These are phyloP conservation scores for Evansstolkia leycettana DNA, from an alignment of 495 filamentous ascomycete species.

Conservation along the genomic window DNA sequence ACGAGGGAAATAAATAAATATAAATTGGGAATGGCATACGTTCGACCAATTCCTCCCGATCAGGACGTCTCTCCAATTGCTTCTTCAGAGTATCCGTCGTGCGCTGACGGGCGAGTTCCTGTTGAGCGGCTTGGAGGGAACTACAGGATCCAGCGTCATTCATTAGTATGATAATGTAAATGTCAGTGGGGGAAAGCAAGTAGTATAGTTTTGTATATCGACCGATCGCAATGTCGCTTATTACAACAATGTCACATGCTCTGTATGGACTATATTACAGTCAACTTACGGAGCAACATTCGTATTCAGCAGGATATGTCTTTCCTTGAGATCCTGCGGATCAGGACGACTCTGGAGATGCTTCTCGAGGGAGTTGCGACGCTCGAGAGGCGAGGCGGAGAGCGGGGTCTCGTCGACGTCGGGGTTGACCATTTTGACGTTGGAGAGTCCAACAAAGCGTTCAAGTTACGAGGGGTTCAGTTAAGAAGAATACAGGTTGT, in stretches of 20 bases:
- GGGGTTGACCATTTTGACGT: conserved; percentile 14
- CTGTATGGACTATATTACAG: conserved; percentile 1
- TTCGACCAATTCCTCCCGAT: conserved; percentile 56
- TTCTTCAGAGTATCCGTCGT: conserved; percentile 55
- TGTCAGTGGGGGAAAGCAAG: neutral
- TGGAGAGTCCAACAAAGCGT: neutral
- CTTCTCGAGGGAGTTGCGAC: conserved; percentile 82
- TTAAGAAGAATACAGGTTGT: no score
- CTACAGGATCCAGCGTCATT: conserved; percentile 16
- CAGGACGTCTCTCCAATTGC: conserved; percentile 50
- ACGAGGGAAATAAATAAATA: conserved; percentile 2
- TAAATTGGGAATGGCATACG: conserved; percentile 38
- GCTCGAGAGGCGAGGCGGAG: conserved; percentile 47
- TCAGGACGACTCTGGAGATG: conserved; percentile 72
- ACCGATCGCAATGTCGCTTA: no score
- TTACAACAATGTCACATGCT: no score
- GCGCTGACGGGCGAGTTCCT: conserved; percentile 54
- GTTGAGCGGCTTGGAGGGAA: conserved; percentile 46
- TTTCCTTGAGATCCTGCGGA: conserved; percentile 63
- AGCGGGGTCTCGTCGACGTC: conserved; percentile 27
- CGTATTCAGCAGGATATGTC: conserved; percentile 61
- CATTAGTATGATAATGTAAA: conserved; percentile 1
- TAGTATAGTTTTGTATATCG: neutral
- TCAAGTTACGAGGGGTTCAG: no score
- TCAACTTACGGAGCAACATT: conserved; percentile 51